Percentiles rank a stretch among this genome's conserved stretches.
Conservation (phyloP, 495 filamentous ascomycete species). For the Xylaria palmicola region DNA sequence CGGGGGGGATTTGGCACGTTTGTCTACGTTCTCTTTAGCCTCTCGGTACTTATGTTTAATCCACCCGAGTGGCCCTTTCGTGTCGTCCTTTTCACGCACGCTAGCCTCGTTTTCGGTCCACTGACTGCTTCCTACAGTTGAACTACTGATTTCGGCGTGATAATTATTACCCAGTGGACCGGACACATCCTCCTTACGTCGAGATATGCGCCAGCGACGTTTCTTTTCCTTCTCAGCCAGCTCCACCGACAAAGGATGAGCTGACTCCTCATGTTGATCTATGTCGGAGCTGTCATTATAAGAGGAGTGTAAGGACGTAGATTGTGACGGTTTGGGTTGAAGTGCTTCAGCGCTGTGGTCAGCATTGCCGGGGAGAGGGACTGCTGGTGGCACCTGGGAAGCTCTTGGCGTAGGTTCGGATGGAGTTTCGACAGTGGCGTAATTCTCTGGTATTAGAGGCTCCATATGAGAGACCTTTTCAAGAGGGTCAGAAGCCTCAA, state of each 20-base stretch:
- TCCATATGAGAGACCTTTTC: constrained; percentile 33
- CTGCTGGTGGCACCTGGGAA: constrained; percentile 34
- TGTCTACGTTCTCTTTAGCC: constrained; percentile 64
- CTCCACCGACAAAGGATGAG: constrained; percentile 32
- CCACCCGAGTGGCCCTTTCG: constrained; percentile 76
- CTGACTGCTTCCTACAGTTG: constrained; percentile 62
- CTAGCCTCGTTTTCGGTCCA: constrained; percentile 40
- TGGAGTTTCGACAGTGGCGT: constrained; percentile 26
- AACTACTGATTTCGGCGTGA: constrained; percentile 65
- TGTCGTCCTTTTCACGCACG: constrained; percentile 49
- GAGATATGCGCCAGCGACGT: constrained; percentile 74
- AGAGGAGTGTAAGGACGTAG: constrained; percentile 70
- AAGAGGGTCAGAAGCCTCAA: constrained; percentile 37
- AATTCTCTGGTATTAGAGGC: constrained; percentile 23
- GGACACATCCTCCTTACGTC: constrained; percentile 51
- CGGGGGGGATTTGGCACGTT: constrained; percentile 47
- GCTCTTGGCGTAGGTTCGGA: constrained; percentile 37
- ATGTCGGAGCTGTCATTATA: constrained; percentile 74
- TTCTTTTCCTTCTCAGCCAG: constrained; percentile 61
- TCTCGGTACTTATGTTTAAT: constrained; percentile 82
- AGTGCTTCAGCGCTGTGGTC: constrained; percentile 50
- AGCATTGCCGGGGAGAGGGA: constrained; percentile 27
- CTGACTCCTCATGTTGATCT: constrained; percentile 63
- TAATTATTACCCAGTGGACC: constrained; percentile 58
- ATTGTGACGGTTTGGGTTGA: constrained; percentile 62